Conservation (phyloP, 2,329 filamentous ascomycete genomes). For the Penicillium sp. region DNA sequence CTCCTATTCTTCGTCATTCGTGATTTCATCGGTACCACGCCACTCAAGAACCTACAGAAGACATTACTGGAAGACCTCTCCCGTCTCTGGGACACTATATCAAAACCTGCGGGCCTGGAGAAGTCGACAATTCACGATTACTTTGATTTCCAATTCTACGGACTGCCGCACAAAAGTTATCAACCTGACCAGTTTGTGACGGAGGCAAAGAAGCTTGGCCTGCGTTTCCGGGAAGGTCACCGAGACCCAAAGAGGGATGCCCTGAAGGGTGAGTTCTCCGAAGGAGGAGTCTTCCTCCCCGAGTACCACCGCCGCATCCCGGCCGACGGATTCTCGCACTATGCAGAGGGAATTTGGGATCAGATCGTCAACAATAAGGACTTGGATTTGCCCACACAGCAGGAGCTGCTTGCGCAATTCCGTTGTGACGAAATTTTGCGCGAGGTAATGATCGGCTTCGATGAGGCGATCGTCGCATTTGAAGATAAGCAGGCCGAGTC, state of each 20-base stretch:
- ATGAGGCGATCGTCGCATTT: conserved; percentile 75
- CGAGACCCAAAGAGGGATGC: conserved; percentile 64
- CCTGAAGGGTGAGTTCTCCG: conserved; percentile 66
- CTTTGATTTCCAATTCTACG: conserved; percentile 97
- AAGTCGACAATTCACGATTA: conserved; percentile 90
- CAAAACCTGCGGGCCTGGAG: conserved; percentile 87
- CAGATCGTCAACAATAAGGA: conserved; percentile 99
- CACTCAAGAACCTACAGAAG: conserved; percentile 82
- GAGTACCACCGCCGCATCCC: conserved; percentile 96
- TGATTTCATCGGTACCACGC: conserved; percentile 90
- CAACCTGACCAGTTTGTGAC: conserved; percentile 86
- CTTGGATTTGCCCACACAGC: conserved; percentile 91
- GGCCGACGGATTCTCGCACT: conserved; percentile 92
- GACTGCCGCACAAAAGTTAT: conserved; percentile 92
- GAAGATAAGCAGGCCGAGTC: conserved; percentile 82
- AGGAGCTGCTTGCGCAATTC: conserved; percentile 95
- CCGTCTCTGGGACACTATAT: conserved; percentile 89
- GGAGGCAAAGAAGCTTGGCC: conserved; percentile 76
- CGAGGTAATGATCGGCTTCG: conserved; percentile 82
- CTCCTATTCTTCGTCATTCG: conserved; percentile 98
- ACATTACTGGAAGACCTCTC: conserved; percentile 87
- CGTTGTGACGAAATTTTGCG: conserved; percentile 94
- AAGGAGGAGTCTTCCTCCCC: conserved; percentile 81
- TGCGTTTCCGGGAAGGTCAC: conserved; percentile 79
- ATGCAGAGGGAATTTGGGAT: conserved; percentile 93